A percentile compares a stretch with the other conserved stretches of the same genome.
Conservation (phyloP, 2,329 filamentous ascomycete genomes). For the Xylariales sp. region DNA sequence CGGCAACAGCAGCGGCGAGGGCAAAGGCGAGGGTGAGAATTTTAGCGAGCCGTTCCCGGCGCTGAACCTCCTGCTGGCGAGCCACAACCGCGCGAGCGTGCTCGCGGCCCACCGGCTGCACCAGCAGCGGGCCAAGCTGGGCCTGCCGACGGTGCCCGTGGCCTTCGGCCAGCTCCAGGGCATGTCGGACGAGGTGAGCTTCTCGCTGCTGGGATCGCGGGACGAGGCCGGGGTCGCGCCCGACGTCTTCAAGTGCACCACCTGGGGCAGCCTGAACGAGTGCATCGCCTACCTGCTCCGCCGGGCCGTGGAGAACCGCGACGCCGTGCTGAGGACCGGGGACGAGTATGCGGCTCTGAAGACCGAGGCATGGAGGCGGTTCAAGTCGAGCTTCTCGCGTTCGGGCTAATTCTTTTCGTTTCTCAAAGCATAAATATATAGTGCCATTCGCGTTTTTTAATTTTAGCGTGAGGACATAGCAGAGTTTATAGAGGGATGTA, state of each 20-base stretch:
- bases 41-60: constrained; percentile 42
- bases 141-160: constrained; percentile 29
- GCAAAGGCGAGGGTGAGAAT: no score
- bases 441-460: no score
- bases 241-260: constrained; percentile 34
- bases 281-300: constrained; percentile 32
- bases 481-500: no score
- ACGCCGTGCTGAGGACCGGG: constrained; percentile 22
- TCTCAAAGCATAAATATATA: no score
- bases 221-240: constrained; percentile 16
- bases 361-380: constrained; percentile 10
- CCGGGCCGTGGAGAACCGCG: constrained; percentile 33
- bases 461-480: no score
- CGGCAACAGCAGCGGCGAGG: constrained; percentile 12
- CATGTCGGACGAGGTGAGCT: constrained; percentile 54
- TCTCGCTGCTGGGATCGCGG: constrained; percentile 38
- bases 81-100: constrained; percentile 42
- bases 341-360: constrained; percentile 22
- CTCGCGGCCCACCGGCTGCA: constrained; percentile 40
- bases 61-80: constrained; percentile 46
- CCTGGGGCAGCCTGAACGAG: constrained; percentile 33
- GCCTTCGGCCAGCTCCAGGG: constrained; percentile 51
- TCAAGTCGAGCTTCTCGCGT: constrained; percentile 5
- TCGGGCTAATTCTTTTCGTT: no score
- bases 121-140: constrained; percentile 29